Conservation (phyloP, 331 rosid species). For the Cydonia oblonga region DNA sequence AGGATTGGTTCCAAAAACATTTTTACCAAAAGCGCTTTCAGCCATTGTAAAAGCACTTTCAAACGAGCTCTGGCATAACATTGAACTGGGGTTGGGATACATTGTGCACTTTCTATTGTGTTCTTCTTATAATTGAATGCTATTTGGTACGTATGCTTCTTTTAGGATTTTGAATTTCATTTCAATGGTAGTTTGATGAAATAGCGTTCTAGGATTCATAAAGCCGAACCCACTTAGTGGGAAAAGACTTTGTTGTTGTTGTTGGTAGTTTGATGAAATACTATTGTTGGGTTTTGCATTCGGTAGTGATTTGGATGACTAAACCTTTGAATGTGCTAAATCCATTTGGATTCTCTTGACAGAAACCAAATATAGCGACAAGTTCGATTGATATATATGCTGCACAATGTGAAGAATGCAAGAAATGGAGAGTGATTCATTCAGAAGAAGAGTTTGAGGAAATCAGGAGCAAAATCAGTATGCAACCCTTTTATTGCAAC, state of each 20-base stretch:
- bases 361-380: slow-evolving; percentile 20
- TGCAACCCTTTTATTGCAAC: slow-evolving; percentile 55
- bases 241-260: too few relatives aligned
- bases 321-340: neutral
- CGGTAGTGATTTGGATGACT: neutral
- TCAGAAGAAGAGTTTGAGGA: slow-evolving; percentile 75
- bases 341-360: slow-evolving; percentile 20
- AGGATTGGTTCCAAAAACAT: too few relatives aligned
- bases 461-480: slow-evolving; percentile 34
- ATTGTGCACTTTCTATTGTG: neutral
- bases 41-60: too few relatives aligned
- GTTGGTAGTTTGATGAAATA: neutral
- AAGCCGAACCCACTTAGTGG: too few relatives aligned
- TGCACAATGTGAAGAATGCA: slow-evolving; percentile 59
- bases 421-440: slow-evolving; percentile 74
- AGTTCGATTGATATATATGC: slow-evolving; percentile 58
- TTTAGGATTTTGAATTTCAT: neutral
- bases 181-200: neutral
- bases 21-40: too few relatives aligned
- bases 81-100: neutral
- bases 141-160: neutral
- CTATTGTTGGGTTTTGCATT: too few relatives aligned
- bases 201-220: too few relatives aligned
- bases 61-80: neutral
- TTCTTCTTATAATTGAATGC: neutral